Conservation (phyloP, 1,139 yeast species). For the Yamadazyma kanchanaburiensis region DNA sequence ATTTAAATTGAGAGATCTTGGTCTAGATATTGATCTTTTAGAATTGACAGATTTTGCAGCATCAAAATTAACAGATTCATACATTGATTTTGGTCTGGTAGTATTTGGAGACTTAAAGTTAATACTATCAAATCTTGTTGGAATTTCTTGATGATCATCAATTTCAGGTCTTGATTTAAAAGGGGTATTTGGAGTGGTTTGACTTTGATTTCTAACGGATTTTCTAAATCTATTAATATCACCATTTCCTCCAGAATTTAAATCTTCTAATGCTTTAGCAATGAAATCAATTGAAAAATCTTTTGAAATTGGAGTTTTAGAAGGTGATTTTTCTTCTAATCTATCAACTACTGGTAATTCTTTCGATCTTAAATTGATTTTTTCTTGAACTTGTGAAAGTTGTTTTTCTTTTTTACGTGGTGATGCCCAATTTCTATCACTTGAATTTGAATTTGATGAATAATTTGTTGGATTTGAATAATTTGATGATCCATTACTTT, state of each 20-base stretch:
- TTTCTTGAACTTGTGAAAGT: slow-evolving; percentile 36
- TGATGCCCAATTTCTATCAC: slow-evolving; percentile 51
- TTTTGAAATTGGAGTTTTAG: slow-evolving; percentile 35
- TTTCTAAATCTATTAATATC: slow-evolving; percentile 44
- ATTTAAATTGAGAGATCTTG: slow-evolving; percentile 33
- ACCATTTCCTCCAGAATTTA: slow-evolving; percentile 64
- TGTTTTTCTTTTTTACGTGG: slow-evolving; percentile 43
- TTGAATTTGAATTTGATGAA: slow-evolving; percentile 24
- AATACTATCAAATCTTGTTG: slow-evolving; percentile 38
- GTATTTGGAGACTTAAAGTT: slow-evolving; percentile 18
- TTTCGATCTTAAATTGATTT: slow-evolving; percentile 35
- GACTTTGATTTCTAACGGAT: slow-evolving; percentile 28
- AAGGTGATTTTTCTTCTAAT: slow-evolving; percentile 4
- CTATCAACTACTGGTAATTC: slow-evolving; percentile 23
- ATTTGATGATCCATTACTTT: slow-evolving; percentile 34
- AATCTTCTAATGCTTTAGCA: slow-evolving; percentile 61
- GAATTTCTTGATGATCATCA: slow-evolving; percentile 37
- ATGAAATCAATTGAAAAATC: slow-evolving; percentile 48
- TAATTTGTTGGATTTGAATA: slow-evolving; percentile 50
- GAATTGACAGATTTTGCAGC: slow-evolving; percentile 12
- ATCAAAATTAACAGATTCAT: slow-evolving; percentile 11
- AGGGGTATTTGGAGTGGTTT: slow-evolving; percentile 10
- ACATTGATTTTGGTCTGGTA: slow-evolving; percentile 44
- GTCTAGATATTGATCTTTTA: slow-evolving; percentile 23
- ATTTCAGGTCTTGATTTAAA: slow-evolving; percentile 18